Evolutionary conservation across 805 yeast genomes (phyloP), one percentile per base, ranked within the genome.

Genomic region (Kuraishia borneana): DNA sequence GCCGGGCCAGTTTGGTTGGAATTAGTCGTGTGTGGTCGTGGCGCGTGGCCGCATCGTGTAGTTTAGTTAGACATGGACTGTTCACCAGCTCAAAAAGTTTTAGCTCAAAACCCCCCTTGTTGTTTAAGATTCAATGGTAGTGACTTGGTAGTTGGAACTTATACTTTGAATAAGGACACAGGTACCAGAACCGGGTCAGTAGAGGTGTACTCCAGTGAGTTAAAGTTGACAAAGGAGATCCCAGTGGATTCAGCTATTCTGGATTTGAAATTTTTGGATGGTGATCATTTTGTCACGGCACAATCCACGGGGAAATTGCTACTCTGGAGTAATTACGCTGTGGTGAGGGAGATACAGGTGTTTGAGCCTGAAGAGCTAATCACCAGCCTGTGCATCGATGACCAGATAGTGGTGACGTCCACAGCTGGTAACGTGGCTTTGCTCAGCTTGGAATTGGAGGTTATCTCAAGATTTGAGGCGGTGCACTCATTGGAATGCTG

Each of bases 51-150:
- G n/a, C n/a, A n/a, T n/a, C n/a, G n/a, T n/a, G n/a, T n/a, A n/a
- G n/a, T n/a, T n/a, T n/a, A n/a, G n/a, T n/a, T n/a, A n/a, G n/a
- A n/a, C n/a, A n/a, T n/a, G n/a, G n/a, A n/a, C n/a, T n/a, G n/a
- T n/a, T n/a, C n/a, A n/a, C n/a, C n/a, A n/a, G n/a, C n/a, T n/a
- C n/a, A n/a, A n/a, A n/a, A n/a, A n/a, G n/a, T n/a, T n/a, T n/a
- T n/a, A n/a, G n/a, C 89, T 0, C 53, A 59, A 2, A 58, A 75
- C 2, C 97, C 97, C 1, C 96, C 97, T 1, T 92, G 97, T 51
- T 78, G 83, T 30, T 53, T 89, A 3, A 63, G 78, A 25, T 65
- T 77, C 7, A 72, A 69, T 34, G 81, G 82, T 0, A 38, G 47
- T 0, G 71, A 74, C 29, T 42, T 84, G 2, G 49, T 84, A 8